Percentiles rank a stretch among this genome's conserved stretches.
phyloP scores from a whole-genome alignment of 805 yeast genomes.

The Spathaspora gorwiae region DNA sequence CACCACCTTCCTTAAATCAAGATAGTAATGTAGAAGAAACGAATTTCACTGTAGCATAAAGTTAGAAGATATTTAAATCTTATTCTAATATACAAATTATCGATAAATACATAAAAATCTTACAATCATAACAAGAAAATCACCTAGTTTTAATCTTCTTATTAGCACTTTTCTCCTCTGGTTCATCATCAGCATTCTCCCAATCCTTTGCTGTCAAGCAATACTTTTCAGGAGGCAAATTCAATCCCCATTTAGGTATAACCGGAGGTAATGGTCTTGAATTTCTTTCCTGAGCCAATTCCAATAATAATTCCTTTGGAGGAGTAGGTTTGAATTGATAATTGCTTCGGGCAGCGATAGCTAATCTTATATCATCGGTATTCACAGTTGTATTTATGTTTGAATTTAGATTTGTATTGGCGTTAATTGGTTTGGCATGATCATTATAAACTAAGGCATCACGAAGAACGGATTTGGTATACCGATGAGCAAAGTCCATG shows the following conservation, averaged over 20 bases:
- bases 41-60: too few relatives aligned
- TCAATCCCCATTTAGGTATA: slow-evolving; percentile 84
- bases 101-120: too few relatives aligned
- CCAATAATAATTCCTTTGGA: slow-evolving; percentile 86
- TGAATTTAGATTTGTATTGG: slow-evolving; percentile 22
- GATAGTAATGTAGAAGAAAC: too few relatives aligned
- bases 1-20: too few relatives aligned
- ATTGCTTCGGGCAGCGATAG: slow-evolving; percentile 90
- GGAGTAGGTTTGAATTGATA: slow-evolving; percentile 93
- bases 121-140: too few relatives aligned
- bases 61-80: too few relatives aligned
- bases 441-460: slow-evolving; percentile 90
- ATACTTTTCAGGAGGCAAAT: slow-evolving; percentile 96
- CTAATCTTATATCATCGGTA: slow-evolving; percentile 87
- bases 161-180: slow-evolving; percentile 14
- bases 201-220: slow-evolving; percentile 83
- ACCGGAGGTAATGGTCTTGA: slow-evolving; percentile 87
- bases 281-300: slow-evolving; percentile 88
- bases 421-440: slow-evolving; percentile 51
- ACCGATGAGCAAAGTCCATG: slow-evolving; percentile 93
- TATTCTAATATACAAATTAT: too few relatives aligned
- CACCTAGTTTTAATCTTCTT: not conserved
- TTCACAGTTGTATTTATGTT: slow-evolving; percentile 53
- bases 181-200: slow-evolving; percentile 36
- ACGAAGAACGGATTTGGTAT: slow-evolving; percentile 79